Percentiles rank a stretch among this genome's conserved stretches.
Evolutionary conservation across 768 basidiomycete species (phyloP).

Genomic region (Suillus subaureus): DNA sequence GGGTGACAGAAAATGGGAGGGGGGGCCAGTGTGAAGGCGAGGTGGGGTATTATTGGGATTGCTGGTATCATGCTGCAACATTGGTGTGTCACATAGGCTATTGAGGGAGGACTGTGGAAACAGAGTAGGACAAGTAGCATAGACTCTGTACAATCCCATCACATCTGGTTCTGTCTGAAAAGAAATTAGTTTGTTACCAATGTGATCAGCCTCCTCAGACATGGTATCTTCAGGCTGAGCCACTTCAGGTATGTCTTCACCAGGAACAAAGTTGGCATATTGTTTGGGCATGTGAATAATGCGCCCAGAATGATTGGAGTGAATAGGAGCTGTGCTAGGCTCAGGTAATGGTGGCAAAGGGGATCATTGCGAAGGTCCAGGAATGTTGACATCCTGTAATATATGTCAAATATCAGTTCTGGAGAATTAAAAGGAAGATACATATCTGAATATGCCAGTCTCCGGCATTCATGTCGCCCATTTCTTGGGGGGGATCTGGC

Average conservation of each 20-base stretch:
- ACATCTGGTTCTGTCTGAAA: background rate
- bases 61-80: background rate
- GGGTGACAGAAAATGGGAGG: background rate
- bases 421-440: no score
- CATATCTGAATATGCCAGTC: no score
- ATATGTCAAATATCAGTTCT: background rate
- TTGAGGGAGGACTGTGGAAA: background rate
- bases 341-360: no score
- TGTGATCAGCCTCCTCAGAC: background rate
- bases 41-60: background rate
- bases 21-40: background rate
- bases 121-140: background rate
- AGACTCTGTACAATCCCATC: background rate
- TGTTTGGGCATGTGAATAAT: constrained; percentile 2
- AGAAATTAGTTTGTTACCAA: background rate
- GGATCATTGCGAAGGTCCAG: no score
- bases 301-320: background rate
- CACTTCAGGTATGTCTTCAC: background rate
- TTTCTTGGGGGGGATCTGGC: background rate
- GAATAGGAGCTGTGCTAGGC: no score
- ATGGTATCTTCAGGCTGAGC: background rate
- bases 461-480: background rate
- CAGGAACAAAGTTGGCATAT: constrained; percentile 10
- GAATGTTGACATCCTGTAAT: no score
- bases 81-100: background rate